Conservation (phyloP, 108 stramenopile genomes). For the Skeletonema potamos region DNA sequence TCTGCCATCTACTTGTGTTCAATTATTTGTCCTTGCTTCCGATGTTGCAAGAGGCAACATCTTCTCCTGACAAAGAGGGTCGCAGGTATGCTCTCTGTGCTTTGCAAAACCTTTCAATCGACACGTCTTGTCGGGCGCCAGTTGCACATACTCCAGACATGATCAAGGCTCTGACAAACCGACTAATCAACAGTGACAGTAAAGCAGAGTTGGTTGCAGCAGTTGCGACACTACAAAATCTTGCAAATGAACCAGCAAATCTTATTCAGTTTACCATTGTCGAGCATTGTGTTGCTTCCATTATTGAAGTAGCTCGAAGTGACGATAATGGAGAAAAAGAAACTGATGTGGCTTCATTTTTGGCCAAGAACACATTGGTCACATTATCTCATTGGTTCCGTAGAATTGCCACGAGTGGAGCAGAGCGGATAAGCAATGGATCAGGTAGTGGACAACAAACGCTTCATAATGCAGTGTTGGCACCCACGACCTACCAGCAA, state of each 20-base stretch:
- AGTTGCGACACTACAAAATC: constrained; percentile 68
- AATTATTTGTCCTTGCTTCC: constrained; percentile 54
- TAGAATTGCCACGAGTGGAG: constrained; percentile 45
- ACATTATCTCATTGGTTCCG: constrained; percentile 48
- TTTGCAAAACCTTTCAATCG: constrained; percentile 78
- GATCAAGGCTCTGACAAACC: constrained; percentile 50
- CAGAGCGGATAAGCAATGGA: constrained; percentile 6
- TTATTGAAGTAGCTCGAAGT: constrained; percentile 70
- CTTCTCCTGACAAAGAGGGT: constrained; percentile 52
- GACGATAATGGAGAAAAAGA: constrained; percentile 24
- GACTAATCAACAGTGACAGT: constrained; percentile 38
- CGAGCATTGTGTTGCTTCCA: constrained; percentile 71
- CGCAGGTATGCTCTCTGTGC: constrained; percentile 70
- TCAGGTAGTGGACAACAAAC: neutral
- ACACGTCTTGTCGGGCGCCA: constrained; percentile 72
- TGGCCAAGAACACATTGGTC: constrained; percentile 47
- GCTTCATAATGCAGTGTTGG: constrained; percentile 15
- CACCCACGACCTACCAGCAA: constrained; percentile 14
- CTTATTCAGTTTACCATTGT: constrained; percentile 84
- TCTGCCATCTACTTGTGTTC: constrained; percentile 68
- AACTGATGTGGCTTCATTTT: constrained; percentile 32
- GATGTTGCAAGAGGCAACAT: constrained; percentile 58
- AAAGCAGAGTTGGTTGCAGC: constrained; percentile 58
- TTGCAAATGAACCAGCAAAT: constrained; percentile 84
- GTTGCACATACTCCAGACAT: constrained; percentile 58